phyloP scores from a whole-genome alignment of 768 basidiomycete genomes.

The Serendipita sp. region DNA sequence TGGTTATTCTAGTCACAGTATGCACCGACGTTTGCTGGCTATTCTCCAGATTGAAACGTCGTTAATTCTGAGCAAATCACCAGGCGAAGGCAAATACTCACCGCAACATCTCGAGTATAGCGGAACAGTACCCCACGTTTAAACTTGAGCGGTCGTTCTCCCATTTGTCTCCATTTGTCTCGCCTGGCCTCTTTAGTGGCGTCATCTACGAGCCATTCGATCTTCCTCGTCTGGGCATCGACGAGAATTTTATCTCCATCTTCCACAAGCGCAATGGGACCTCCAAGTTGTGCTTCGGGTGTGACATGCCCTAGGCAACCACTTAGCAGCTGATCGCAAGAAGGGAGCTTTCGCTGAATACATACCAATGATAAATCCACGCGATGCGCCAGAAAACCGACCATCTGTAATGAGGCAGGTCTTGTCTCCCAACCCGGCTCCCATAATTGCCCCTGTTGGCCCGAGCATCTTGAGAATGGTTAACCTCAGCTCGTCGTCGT shows the following conservation, averaged over 20 bases:
- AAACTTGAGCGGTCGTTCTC: constrained; percentile 46
- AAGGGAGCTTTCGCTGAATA: constrained; percentile 1
- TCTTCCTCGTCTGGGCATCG: constrained; percentile 45
- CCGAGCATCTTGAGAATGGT: constrained; percentile 32
- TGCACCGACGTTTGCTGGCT: constrained; percentile 73
- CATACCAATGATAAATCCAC: constrained; percentile 44
- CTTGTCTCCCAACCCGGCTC: constrained; percentile 61
- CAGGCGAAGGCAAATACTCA: constrained; percentile 27
- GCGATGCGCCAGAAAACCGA: constrained; percentile 71
- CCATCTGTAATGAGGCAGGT: constrained; percentile 81
- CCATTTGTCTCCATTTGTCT: constrained; percentile 53
- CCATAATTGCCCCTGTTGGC: constrained; percentile 70
- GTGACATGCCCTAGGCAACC: constrained; percentile 34
- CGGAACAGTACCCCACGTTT: constrained; percentile 59
- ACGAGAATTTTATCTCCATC: constrained; percentile 71
- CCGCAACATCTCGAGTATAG: constrained; percentile 76
- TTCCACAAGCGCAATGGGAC: constrained; percentile 72
- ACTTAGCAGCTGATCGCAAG: not conserved
- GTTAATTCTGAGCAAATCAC: constrained; percentile 17
- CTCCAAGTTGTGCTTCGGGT: constrained; percentile 58
- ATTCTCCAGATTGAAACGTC: constrained; percentile 2
- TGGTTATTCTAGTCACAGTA: constrained; percentile 45
- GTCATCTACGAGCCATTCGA: constrained; percentile 59
- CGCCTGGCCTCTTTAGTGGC: constrained; percentile 44
- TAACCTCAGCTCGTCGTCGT: constrained; percentile 22